A percentile compares a stretch with the other conserved stretches of the same genome.
Conservation (phyloP, 2,329 filamentous ascomycete genomes). For the Lecanosticta acicola region DNA sequence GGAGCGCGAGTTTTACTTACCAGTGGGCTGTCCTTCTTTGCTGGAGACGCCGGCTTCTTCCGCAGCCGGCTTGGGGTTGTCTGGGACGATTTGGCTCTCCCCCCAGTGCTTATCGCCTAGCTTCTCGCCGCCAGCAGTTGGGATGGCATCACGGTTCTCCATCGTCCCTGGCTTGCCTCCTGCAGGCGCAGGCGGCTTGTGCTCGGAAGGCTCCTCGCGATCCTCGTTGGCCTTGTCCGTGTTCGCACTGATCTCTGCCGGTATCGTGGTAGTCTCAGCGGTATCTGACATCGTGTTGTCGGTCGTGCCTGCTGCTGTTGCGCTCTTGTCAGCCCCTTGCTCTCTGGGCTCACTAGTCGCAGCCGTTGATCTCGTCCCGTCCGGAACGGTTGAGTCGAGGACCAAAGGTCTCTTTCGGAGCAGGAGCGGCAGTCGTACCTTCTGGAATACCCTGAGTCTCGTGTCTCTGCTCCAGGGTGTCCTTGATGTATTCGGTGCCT, state of each 20-base stretch:
- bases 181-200: conserved; percentile 13
- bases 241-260: conserved; percentile 1
- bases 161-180: conserved; percentile 8
- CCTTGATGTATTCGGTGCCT: conserved; percentile 22
- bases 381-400: conserved; percentile 5
- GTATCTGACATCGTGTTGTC: conserved; percentile 3
- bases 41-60: conserved; percentile 17
- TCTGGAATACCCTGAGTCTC: conserved; percentile 5
- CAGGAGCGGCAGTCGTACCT: conserved; percentile 4
- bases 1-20: conserved; percentile 19
- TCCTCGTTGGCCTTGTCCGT: conserved; percentile 1
- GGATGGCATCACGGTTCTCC: conserved; percentile 29
- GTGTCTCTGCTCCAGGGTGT: conserved; percentile 5
- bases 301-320: not conserved
- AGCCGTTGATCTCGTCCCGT: too few relatives aligned
- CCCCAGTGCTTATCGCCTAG: conserved; percentile 32
- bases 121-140: conserved; percentile 29
- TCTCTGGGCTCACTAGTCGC: not conserved
- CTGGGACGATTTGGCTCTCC: conserved; percentile 32
- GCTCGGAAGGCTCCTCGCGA: conserved; percentile 4
- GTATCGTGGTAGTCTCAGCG: not conserved
- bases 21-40: conserved; percentile 23
- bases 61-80: conserved; percentile 18
- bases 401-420: conserved; percentile 2
- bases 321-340: not conserved